Evolutionary conservation across 2,329 filamentous ascomycete genomes (phyloP).

Genomic region (Paramyrothecium sp.): DNA sequence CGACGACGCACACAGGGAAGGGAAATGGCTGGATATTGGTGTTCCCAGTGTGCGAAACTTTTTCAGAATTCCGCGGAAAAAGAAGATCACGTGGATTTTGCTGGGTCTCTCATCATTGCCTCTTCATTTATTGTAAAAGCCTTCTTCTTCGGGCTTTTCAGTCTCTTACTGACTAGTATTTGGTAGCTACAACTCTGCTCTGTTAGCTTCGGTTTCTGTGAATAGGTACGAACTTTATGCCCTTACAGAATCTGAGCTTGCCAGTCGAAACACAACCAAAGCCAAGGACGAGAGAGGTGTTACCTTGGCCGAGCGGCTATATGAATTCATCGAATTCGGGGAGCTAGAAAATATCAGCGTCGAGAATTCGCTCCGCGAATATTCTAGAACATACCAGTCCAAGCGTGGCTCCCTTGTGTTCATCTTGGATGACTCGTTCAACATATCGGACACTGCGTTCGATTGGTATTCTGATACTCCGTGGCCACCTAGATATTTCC

Average conservation of each 20-base stretch:
- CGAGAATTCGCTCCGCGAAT: not conserved
- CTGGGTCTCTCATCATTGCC: constrained; percentile 10
- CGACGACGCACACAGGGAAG: constrained; percentile 15
- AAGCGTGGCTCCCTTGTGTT: not conserved
- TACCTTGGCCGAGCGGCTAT: not conserved
- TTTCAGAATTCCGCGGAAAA: constrained; percentile 5
- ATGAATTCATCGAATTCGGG: not conserved
- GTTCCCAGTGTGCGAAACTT: constrained; percentile 17
- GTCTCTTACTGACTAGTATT: not conserved
- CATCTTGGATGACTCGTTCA: too few relatives aligned
- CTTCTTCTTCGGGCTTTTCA: constrained; percentile 10
- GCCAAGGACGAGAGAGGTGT: not conserved
- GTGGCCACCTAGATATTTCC: too few relatives aligned
- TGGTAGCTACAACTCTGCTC: not conserved
- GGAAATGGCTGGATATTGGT: constrained; percentile 18
- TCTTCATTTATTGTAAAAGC: constrained; percentile 11
- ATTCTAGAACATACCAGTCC: not conserved
- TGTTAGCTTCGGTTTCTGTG: not conserved
- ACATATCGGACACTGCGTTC: too few relatives aligned
- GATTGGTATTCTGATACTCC: too few relatives aligned
- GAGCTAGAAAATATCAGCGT: not conserved
- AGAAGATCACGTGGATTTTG: constrained; percentile 6
- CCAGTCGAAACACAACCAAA: not conserved
- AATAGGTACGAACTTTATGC: not conserved
- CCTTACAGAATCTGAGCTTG: not conserved